phyloP scores from a whole-genome alignment of 768 basidiomycete species.

The Amanita jacksonii region DNA sequence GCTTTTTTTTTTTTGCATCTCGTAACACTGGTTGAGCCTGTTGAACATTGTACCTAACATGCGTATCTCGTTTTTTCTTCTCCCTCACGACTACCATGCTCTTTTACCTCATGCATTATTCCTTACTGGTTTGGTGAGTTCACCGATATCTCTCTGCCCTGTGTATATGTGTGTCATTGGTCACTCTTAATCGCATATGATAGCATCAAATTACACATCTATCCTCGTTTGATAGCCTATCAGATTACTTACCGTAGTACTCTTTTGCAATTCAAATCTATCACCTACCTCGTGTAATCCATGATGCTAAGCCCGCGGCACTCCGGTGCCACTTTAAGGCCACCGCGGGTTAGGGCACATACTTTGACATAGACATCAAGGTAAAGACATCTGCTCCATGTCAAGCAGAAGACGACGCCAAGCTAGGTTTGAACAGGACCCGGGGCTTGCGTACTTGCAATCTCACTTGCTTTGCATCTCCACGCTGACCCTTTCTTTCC shows the following conservation, averaged over 20 bases:
- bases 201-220: conserved; percentile 3
- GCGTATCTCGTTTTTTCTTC: neutral
- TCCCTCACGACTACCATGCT: conserved; percentile 5
- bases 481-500: no score
- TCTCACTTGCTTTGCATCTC: no score
- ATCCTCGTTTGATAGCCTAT: conserved; percentile 4
- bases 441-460: neutral
- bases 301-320: neutral
- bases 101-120: neutral
- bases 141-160: conserved; percentile 3
- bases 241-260: neutral
- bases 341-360: neutral
- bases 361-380: neutral
- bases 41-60: neutral
- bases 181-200: conserved; percentile 6
- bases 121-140: neutral
- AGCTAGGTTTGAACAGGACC: neutral
- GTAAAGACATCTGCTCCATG: neutral
- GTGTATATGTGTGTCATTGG: neutral
- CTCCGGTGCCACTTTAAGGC: neutral
- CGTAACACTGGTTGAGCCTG: conserved; percentile 1
- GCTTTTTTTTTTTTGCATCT: conserved; percentile 13
- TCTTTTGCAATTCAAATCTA: conserved; percentile 5
- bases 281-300: neutral
- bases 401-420: neutral